phyloP scores from a whole-genome alignment of 306 rosid species.

The Pachyrhizus erosus region DNA sequence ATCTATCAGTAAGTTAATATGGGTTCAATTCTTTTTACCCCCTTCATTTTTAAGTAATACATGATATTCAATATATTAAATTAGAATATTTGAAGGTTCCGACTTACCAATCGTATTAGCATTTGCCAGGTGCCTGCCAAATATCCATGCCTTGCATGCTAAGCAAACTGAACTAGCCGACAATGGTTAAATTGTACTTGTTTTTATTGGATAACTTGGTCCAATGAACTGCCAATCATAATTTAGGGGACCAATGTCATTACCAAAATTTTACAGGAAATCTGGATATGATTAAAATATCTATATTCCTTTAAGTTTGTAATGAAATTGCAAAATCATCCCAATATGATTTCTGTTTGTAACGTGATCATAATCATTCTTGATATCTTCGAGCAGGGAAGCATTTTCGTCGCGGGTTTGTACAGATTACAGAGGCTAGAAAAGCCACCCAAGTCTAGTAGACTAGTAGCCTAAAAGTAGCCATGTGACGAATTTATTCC shows the following conservation, averaged over 20 bases:
- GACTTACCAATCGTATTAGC: neutral
- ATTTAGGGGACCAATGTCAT: neutral
- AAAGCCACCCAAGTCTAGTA: slow-evolving; percentile 13
- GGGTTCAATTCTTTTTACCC: neutral
- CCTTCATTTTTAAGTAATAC: neutral
- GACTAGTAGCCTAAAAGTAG: slow-evolving; percentile 13
- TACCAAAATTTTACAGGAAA: neutral
- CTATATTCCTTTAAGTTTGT: neutral
- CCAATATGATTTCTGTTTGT: neutral
- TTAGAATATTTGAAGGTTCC: neutral
- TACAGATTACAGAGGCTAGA: neutral
- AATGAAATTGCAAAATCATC: neutral
- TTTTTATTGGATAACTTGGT: neutral
- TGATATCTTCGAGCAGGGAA: neutral
- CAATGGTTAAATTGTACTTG: neutral
- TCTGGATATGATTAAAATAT: neutral
- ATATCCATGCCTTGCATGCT: neutral
- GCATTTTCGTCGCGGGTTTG: neutral
- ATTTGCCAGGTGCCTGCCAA: neutral
- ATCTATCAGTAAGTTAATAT: neutral
- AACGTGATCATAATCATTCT: neutral
- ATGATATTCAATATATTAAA: neutral
- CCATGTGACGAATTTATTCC: neutral
- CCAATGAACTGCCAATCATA: neutral
- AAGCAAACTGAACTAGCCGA: neutral